Base-by-base conservation (phyloP, 345 rosid genomes). In the Salix suchowensis region DNA sequence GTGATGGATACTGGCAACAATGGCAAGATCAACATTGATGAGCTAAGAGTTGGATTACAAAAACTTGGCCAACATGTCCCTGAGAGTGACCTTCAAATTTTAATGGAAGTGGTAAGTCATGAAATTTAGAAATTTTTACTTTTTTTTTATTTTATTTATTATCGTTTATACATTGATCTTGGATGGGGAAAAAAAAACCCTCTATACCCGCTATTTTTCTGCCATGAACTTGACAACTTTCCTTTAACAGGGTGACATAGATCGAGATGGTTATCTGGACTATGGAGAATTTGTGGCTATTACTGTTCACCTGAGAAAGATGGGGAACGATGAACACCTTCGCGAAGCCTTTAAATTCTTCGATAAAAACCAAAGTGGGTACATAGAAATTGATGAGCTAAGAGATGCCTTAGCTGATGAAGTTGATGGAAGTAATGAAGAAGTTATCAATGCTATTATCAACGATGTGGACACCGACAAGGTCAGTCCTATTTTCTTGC, bases 321-420 rank as follows among this genome's bases (percentile, higher is more conserved):
- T 82, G 78, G 84, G 81, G 13, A 67, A 78, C 23, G 84, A 82
- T n/a, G 81, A 82, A 15, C 84, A 82, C 73, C 81, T 82, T 36
- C 84, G 16, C 30, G 75, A 78, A 54, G 79, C 84, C 76, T 82
- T 82, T 7, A 74, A 74, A 52, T 78, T 70, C 79, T 78, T 82
- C 52, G 84, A 82, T 50, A 71, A 13, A 71, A 78, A 82, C 78
- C 67, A 82, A 71, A 82, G 76, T 44, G 81, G 84, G 2, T 30
- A 70, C 70, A 82, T 82, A 40, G 84, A 82, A 74, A 78, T 78
- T 42, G 81, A 82, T 44, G 84, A 82, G 71, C 67, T 82, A n/a
- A 74, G 74, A 54, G 40, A 78, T 24, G 68, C 76, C 76, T 78
- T 82, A 76, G 81, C 81, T 2, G 76, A 78, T 66, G 84, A 82